Percentiles rank a stretch among this genome's conserved stretches.
These are phyloP conservation scores for Micromonas commoda DNA, from an alignment of 139 green algal genomes.

Conservation along the genomic window DNA sequence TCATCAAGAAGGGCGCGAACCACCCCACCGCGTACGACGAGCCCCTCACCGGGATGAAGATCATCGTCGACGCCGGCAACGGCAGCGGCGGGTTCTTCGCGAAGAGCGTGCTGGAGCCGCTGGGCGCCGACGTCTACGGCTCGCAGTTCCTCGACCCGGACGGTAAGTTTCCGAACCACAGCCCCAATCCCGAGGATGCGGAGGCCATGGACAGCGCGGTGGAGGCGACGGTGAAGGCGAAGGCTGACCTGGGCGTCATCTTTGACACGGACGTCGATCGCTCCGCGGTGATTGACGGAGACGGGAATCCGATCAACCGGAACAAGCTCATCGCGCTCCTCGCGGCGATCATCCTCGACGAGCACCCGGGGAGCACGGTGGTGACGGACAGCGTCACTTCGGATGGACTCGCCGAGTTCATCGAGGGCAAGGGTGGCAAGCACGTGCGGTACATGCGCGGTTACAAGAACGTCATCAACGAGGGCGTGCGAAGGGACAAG, in stretches of 20 bases:
- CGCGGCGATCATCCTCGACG: slow-evolving; percentile 65
- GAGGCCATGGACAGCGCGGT: slow-evolving; percentile 65
- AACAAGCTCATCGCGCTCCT: slow-evolving; percentile 93
- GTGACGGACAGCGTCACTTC: slow-evolving; percentile 90
- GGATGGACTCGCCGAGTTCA: slow-evolving; percentile 83
- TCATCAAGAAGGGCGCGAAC: slow-evolving; percentile 60
- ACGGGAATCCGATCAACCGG: slow-evolving; percentile 78
- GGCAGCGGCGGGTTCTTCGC: slow-evolving; percentile 84
- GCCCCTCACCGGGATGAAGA: slow-evolving; percentile 57
- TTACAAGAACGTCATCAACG: slow-evolving; percentile 96
- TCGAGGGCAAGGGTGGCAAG: slow-evolving; percentile 43
- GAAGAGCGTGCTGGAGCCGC: slow-evolving; percentile 69
- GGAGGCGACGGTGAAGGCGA: slow-evolving; percentile 42
- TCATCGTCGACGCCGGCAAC: slow-evolving; percentile 75
- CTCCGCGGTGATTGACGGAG: slow-evolving; percentile 60
- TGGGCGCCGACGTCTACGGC: slow-evolving; percentile 80
- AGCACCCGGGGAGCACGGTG: slow-evolving; percentile 83
- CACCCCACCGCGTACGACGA: slow-evolving; percentile 41
- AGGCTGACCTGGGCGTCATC: slow-evolving; percentile 86
- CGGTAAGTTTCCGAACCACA: slow-evolving; percentile 90
- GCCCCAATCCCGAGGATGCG: slow-evolving; percentile 88
- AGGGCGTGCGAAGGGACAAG: slow-evolving; percentile 57
- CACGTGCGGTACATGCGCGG: slow-evolving; percentile 72
- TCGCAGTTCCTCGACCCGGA: slow-evolving; percentile 86
- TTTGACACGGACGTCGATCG: slow-evolving; percentile 97